Conservation (phyloP, 805 yeast genomes). For the Hanseniaspora pseudoguilliermondii region DNA sequence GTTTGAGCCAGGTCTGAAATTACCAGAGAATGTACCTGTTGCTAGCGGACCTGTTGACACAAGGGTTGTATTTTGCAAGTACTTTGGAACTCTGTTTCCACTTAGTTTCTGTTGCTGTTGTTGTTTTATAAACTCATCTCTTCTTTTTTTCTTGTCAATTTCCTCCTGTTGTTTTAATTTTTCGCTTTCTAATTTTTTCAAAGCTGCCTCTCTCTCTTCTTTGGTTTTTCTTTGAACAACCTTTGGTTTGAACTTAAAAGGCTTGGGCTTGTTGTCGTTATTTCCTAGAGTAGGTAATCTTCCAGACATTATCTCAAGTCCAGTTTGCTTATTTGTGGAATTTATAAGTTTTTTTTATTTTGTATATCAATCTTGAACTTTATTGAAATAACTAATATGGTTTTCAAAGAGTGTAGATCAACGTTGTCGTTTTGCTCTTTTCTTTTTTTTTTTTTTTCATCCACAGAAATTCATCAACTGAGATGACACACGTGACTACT, state of each 20-base stretch:
- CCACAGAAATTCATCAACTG: too few species aligned
- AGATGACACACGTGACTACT: too few species aligned
- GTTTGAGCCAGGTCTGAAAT: constrained; percentile 3
- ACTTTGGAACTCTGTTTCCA: constrained; percentile 22
- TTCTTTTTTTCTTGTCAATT: constrained; percentile 16
- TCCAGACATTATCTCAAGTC: constrained; percentile 16
- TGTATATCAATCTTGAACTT: too few species aligned
- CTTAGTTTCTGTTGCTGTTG: constrained; percentile 17
- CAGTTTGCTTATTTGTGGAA: too few species aligned
- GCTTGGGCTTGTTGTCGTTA: constrained; percentile 25
- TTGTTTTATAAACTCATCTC: constrained; percentile 16
- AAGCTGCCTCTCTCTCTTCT: constrained; percentile 65
- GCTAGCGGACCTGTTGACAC: constrained; percentile 66
- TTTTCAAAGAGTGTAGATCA: too few species aligned
- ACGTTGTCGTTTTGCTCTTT: too few species aligned
- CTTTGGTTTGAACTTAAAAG: constrained; percentile 74
- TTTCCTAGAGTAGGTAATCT: constrained; percentile 25
- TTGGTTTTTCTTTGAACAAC: constrained; percentile 71
- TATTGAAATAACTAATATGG: too few species aligned
- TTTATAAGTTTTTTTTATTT: too few species aligned
- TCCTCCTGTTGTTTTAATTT: constrained; percentile 28
- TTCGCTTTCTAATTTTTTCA: constrained; percentile 36
- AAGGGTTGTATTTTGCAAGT: constrained; percentile 38
- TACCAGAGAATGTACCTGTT: constrained; percentile 35
- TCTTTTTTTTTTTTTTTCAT: too few species aligned